Conservation (phyloP, 2,329 filamentous ascomycete species). For the Fusarium tjaetaba region DNA sequence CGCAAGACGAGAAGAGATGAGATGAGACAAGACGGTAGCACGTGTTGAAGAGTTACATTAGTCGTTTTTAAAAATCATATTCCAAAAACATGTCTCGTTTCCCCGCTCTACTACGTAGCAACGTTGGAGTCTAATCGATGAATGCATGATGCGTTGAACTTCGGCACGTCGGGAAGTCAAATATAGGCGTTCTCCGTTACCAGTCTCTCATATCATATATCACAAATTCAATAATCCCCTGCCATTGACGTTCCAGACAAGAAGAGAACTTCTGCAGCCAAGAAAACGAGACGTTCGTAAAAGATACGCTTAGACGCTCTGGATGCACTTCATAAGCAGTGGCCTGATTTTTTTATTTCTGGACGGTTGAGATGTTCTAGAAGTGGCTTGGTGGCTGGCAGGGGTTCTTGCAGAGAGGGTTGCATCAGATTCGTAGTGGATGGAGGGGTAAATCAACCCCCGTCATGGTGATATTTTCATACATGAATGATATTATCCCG, state of each 20-base stretch:
- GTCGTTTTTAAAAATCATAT: slow-evolving; percentile 33
- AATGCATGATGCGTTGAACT: slow-evolving; percentile 17
- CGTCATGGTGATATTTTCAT: neutral
- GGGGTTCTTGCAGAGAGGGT: slow-evolving; percentile 15
- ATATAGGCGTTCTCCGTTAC: neutral
- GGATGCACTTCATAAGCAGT: neutral
- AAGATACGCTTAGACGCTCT: neutral
- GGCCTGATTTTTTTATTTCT: slow-evolving; percentile 18
- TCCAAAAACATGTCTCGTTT: slow-evolving; percentile 8
- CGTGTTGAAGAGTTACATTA: slow-evolving; percentile 33
- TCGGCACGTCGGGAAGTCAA: neutral
- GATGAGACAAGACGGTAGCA: slow-evolving; percentile 23
- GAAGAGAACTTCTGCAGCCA: neutral
- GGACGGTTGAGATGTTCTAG: slow-evolving; percentile 16
- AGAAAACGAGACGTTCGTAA: neutral
- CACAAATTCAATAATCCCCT: neutral
- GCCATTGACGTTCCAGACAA: neutral
- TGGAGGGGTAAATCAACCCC: slow-evolving; percentile 22
- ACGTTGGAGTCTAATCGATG: neutral
- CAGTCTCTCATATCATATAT: neutral
- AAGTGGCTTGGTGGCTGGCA: slow-evolving; percentile 26
- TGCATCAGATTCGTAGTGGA: slow-evolving; percentile 9
- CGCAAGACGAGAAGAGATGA: slow-evolving; percentile 5
- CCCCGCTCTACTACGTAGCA: neutral
- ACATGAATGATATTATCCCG: neutral